Evolutionary conservation across 2,329 filamentous ascomycete species (phyloP).

Genomic region (Raffaelea deltoideospora): DNA sequence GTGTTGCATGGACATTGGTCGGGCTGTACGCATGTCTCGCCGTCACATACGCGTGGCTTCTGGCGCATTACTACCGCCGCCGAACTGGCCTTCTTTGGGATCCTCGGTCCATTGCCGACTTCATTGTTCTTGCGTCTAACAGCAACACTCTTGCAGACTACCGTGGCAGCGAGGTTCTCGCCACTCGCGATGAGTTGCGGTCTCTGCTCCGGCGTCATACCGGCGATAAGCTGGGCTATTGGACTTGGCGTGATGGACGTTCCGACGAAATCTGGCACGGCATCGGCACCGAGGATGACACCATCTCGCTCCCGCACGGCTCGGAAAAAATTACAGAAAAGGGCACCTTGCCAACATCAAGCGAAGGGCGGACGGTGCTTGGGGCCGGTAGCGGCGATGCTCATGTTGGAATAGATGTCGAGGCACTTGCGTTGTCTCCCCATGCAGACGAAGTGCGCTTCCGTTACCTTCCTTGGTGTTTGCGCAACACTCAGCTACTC

Average conservation of each 20-base stretch:
- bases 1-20: conserved; percentile 64
- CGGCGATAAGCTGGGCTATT: conserved; percentile 69
- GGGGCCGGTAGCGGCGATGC: conserved; percentile 5
- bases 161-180: conserved; percentile 48
- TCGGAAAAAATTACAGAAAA: no score
- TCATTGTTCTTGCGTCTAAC: conserved; percentile 61
- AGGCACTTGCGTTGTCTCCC: conserved; percentile 23
- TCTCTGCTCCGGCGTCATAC: conserved; percentile 38
- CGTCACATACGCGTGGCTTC: conserved; percentile 38
- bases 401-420: conserved; percentile 13
- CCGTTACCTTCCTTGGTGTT: conserved; percentile 62
- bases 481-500: conserved; percentile 51
- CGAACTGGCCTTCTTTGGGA: conserved; percentile 77
- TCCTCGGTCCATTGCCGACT: conserved; percentile 63
- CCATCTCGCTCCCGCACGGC: no score
- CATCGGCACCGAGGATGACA: conserved; percentile 43
- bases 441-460: conserved; percentile 39
- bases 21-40: conserved; percentile 56
- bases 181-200: conserved; percentile 34
- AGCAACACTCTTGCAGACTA: conserved; percentile 68
- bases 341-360: no score
- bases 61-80: conserved; percentile 48
- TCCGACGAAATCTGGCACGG: conserved; percentile 59
- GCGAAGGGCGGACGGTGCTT: conserved; percentile 6
- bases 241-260: conserved; percentile 52